Base-by-base conservation (phyloP, 768 basidiomycete genomes). In the Lactifluus subvellereus region DNA sequence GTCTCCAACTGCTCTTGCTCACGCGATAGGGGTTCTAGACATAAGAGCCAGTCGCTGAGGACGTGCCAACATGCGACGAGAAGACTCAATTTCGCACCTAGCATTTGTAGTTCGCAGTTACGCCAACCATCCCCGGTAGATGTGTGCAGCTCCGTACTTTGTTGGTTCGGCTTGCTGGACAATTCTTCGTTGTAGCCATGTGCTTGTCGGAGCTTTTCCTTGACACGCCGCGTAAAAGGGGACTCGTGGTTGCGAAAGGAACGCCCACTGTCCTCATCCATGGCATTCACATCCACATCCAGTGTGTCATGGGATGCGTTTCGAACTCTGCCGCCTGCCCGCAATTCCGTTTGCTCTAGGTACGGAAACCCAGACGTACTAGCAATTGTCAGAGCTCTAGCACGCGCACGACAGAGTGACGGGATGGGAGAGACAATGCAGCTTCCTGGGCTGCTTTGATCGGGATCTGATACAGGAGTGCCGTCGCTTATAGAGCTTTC, bases 221-320 rank as follows among this genome's bases (percentile, higher is more conserved):
- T 76, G 5, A 80, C 76, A 52, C 79, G 79, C 38, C 68, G 66
- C 40, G 78, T 70, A 71, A 84, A 82, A 4, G 76, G 75, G 20
- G 78, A 75, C 20, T 72, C 64, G 49, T 49, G 73, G 48, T 68
- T 66, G 10, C 55, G 57, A 27, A 60, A 66, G 65, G 61, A 62
- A 9, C 18, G 50, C 33, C 18, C 54, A 4, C 8, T 20, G 18
- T 33, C 37, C 57, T 16, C 57, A 52, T 49, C 22, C 49, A n/a
- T 35, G 30, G 10, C 45, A 18, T 7, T 37, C 8, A 14, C 40
- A 40, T 11, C 20, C 18, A 18, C 43, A n/a, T 6, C 8, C 18
- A 6, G 9, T 51, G 40, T 27, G 42, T 58, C 35, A 14, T 16
- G 38, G 10, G 49, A 27, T 35, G n/a, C 8, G 18, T 18, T 37